These are phyloP conservation scores for Diaporthe nobilis DNA, from an alignment of 2,329 filamentous ascomycete species.

Conservation along the genomic window DNA sequence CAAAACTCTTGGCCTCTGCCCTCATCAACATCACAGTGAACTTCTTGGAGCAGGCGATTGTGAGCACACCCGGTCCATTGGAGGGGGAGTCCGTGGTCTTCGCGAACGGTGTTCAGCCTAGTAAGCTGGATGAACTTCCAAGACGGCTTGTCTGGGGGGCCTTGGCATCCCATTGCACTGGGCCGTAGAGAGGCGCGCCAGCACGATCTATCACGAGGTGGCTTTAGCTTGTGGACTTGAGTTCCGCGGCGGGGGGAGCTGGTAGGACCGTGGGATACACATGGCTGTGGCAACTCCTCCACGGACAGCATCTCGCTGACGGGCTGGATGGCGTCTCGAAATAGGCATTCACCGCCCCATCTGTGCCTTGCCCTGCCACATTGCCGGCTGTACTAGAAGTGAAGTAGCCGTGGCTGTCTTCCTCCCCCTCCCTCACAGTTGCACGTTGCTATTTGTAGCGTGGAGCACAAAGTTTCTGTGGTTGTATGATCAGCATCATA, in stretches of 20 bases:
- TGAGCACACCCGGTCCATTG: not conserved
- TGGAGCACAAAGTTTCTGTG: too few relatives aligned
- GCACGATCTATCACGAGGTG: not conserved
- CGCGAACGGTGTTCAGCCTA: conserved; percentile 6
- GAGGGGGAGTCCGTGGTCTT: not conserved
- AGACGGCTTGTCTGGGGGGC: conserved; percentile 1
- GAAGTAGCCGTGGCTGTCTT: not conserved
- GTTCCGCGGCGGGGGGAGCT: not conserved
- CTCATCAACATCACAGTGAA: not conserved
- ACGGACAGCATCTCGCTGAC: not conserved
- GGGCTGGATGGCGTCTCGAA: not conserved
- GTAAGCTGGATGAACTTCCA: not conserved
- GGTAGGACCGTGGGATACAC: not conserved
- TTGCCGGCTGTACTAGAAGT: not conserved
- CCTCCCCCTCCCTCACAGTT: not conserved
- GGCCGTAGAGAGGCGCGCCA: not conserved
- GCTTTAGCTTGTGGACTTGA: not conserved
- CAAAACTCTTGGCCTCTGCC: conserved; percentile 21
- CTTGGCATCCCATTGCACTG: conserved; percentile 25
- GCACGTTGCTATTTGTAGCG: not conserved
- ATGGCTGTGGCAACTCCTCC: not conserved
- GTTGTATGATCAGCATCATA: not conserved
- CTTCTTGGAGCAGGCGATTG: not conserved
- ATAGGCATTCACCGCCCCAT: not conserved
- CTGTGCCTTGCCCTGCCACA: not conserved